phyloP scores from a whole-genome alignment of 352 stramenopile species.

The Thraustochytrium striatum region DNA sequence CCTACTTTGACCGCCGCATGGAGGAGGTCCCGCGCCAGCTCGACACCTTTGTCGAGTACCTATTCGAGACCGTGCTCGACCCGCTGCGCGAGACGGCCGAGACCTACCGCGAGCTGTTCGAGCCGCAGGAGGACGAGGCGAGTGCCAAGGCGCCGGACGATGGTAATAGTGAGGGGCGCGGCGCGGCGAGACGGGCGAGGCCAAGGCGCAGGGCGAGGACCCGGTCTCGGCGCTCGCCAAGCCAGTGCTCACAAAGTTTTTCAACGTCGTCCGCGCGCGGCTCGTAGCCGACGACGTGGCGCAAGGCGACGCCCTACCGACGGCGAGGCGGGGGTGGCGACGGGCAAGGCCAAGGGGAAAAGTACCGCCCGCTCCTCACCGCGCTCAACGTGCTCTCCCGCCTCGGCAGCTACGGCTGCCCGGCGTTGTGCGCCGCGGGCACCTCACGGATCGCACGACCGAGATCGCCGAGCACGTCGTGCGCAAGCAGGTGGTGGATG shows the following conservation, averaged over 20 bases:
- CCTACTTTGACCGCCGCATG: not conserved
- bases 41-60: slow-evolving; percentile 9
- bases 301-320: not conserved
- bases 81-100: not conserved
- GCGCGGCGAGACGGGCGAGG: not conserved
- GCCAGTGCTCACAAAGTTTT: not conserved
- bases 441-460: slow-evolving; percentile 7
- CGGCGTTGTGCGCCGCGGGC: not conserved
- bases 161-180: not conserved
- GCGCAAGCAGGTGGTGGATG: slow-evolving; percentile 26
- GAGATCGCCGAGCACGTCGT: slow-evolving; percentile 34
- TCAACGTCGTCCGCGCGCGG: slow-evolving; percentile 22
- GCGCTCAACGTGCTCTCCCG: not conserved
- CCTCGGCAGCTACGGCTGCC: no score
- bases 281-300: slow-evolving; percentile 34
- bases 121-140: not conserved
- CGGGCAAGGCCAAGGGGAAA: not conserved
- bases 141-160: not conserved
- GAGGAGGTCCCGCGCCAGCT: not conserved
- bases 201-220: not conserved
- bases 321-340: not conserved
- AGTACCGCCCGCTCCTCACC: not conserved
- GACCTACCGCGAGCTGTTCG: slow-evolving; percentile 11
- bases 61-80: not conserved
- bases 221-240: slow-evolving; percentile 6